Evolutionary conservation across 176 grass and related monocot species (phyloP).

Genomic region (Melocanna baccifera): DNA sequence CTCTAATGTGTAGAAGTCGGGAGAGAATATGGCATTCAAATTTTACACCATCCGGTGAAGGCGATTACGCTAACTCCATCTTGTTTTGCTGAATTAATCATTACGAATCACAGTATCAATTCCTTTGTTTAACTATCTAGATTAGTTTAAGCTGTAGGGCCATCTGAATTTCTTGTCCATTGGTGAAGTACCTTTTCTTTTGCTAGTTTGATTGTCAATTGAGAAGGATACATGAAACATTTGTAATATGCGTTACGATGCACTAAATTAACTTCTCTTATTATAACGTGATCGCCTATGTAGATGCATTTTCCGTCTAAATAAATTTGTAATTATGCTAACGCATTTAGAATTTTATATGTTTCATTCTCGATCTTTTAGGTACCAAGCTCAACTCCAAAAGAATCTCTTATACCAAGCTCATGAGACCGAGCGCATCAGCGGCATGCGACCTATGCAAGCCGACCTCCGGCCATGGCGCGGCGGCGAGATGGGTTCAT

Average conservation of each 20-base stretch:
- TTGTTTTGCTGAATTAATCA: background rate
- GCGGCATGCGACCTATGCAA: no score
- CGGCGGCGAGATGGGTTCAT: no score
- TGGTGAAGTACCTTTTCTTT: constrained; percentile 2
- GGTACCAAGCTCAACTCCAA: constrained; percentile 97
- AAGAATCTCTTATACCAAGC: constrained; percentile 97
- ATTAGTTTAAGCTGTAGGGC: background rate
- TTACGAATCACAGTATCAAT: background rate
- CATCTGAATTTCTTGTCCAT: background rate
- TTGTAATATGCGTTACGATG: background rate
- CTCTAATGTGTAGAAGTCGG: background rate
- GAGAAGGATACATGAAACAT: background rate
- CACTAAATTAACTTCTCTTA: background rate
- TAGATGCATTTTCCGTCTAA: background rate
- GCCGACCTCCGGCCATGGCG: no score
- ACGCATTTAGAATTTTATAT: constrained; percentile 15
- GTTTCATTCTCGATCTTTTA: constrained; percentile 34
- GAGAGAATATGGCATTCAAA: background rate
- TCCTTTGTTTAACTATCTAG: background rate
- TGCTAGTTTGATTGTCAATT: constrained; percentile 20
- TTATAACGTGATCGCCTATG: background rate
- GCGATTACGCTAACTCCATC: background rate
- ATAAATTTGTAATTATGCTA: background rate
- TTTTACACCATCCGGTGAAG: background rate
- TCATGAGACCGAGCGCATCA: no score